phyloP scores from a whole-genome alignment of 1,284 basidiomycete species.

The Salmacisia buchloeana region DNA sequence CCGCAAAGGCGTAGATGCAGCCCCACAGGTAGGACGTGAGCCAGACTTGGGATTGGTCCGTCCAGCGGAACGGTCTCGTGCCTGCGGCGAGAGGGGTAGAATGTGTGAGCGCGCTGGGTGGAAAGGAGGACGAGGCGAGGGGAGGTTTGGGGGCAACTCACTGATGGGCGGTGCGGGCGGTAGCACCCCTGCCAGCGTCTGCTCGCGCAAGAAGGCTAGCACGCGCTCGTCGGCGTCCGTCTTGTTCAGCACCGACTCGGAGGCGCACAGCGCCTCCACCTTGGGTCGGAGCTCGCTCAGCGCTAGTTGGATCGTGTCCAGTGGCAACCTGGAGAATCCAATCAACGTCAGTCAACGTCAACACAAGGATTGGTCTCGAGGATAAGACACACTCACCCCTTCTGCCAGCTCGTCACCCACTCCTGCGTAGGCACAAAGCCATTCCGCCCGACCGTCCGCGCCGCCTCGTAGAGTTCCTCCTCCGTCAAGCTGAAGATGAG shows the following conservation, averaged over 20 bases:
- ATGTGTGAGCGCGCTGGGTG: not conserved
- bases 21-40: conserved; percentile 44
- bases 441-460: conserved; percentile 30
- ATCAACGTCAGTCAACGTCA: not conserved
- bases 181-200: conserved; percentile 22
- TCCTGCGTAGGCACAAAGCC: conserved; percentile 38
- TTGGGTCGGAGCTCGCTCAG: conserved; percentile 29
- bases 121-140: not conserved
- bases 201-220: conserved; percentile 35
- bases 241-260: conserved; percentile 13
- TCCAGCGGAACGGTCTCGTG: conserved; percentile 37
- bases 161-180: conserved; percentile 13
- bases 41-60: conserved; percentile 32
- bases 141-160: not conserved
- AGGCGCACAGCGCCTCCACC: conserved; percentile 32
- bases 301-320: conserved; percentile 23
- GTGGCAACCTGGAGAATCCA: conserved; percentile 16
- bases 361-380: not conserved
- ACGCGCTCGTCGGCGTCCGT: conserved; percentile 35
- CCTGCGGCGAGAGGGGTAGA: conserved; percentile 7
- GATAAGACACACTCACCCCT: conserved; percentile 8
- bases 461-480: conserved; percentile 19
- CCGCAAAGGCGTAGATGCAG: conserved; percentile 28
- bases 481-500: conserved; percentile 17
- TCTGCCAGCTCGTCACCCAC: conserved; percentile 40